Conservation (phyloP, 2,329 filamentous ascomycete genomes). For the Purpureocillium takamizusanense region DNA sequence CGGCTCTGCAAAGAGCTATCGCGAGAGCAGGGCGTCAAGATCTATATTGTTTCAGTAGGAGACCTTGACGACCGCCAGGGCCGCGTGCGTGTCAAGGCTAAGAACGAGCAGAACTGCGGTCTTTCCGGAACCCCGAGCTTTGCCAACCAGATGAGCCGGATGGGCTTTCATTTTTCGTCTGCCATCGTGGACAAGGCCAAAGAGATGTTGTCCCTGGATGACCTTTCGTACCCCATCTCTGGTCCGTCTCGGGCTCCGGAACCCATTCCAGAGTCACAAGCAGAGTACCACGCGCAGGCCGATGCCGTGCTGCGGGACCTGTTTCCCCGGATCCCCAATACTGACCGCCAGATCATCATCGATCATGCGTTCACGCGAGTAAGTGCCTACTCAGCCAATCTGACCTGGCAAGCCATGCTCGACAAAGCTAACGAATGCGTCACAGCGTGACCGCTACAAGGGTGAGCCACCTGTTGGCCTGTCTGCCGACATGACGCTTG, state of each 20-base stretch:
- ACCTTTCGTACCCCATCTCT: too few relatives aligned
- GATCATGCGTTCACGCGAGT: constrained; percentile 56
- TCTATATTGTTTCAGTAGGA: constrained; percentile 56
- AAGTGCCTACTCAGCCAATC: too few relatives aligned
- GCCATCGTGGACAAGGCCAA: constrained; percentile 49
- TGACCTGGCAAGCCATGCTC: background rate
- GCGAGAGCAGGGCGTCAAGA: constrained; percentile 51
- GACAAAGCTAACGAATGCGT: background rate
- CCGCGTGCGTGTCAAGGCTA: background rate
- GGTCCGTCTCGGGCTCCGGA: constrained; percentile 14
- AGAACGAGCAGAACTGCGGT: constrained; percentile 17
- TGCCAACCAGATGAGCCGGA: constrained; percentile 46
- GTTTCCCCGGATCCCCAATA: constrained; percentile 57
- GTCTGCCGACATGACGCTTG: constrained; percentile 44
- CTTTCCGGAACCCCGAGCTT: constrained; percentile 26
- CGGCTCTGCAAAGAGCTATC: constrained; percentile 56
- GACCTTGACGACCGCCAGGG: too few relatives aligned
- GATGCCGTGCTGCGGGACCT: constrained; percentile 54
- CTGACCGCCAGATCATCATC: constrained; percentile 53
- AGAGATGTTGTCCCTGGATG: constrained; percentile 2
- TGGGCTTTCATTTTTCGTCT: constrained; percentile 52
- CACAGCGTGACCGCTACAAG: constrained; percentile 39
- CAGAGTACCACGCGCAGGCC: constrained; percentile 52
- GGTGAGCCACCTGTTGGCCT: constrained; percentile 50
- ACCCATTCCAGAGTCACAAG: constrained; percentile 49